These are phyloP conservation scores for Picea sitchensis DNA, from an alignment of 75 land plant species.

Conservation along the genomic window DNA sequence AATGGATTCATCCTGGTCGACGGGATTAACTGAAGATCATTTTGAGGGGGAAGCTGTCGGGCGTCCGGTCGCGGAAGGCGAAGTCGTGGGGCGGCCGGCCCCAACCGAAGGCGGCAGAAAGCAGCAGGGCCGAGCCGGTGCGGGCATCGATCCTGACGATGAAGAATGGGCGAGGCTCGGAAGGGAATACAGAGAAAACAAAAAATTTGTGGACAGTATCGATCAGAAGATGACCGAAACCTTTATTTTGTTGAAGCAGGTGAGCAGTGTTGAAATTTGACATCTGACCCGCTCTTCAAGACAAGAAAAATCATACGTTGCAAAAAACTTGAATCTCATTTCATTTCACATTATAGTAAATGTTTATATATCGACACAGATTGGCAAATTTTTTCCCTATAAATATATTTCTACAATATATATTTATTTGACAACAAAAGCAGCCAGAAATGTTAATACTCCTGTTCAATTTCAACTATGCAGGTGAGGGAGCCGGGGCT, in stretches of 20 bases:
- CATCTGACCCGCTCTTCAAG: too few relatives aligned
- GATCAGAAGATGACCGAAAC: conserved; percentile 24
- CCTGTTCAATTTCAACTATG: too few relatives aligned
- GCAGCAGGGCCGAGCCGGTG: not conserved
- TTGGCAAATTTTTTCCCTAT: too few relatives aligned
- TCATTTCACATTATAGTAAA: too few relatives aligned
- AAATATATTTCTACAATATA: too few relatives aligned
- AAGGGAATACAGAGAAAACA: conserved; percentile 14
- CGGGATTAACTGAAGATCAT: conserved; percentile 52
- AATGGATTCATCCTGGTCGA: conserved; percentile 44
- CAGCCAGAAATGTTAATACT: too few relatives aligned
- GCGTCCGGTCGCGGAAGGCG: conserved; percentile 13
- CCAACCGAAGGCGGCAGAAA: not conserved
- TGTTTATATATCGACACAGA: too few relatives aligned
- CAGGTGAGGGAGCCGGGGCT: conserved; percentile 66
- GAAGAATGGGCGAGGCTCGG: conserved; percentile 17
- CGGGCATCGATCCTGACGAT: not conserved
- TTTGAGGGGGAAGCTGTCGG: conserved; percentile 45
- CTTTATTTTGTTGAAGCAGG: conserved; percentile 38
- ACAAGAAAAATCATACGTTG: too few relatives aligned
- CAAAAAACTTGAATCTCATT: too few relatives aligned
- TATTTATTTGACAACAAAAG: too few relatives aligned
- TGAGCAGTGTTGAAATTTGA: too few relatives aligned
- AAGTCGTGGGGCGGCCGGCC: conserved; percentile 15
- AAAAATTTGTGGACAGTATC: conserved; percentile 30